Evolutionary conservation across 345 rosid genomes (phyloP).

Genomic region (rapeseed (Brassica napus)): Da-Ae NC_063447.1:444501-445000

Average conservation of each 20-base stretch:
- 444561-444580: constrained; percentile 60
- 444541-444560: background rate
- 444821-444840: constrained; percentile 65
- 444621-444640: constrained; percentile 20
- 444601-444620: constrained; percentile 14
- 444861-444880: constrained; percentile 50
- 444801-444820: constrained; percentile 76
- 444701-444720: constrained; percentile 55
- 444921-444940: constrained; percentile 55
- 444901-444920: constrained; percentile 56
- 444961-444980: too few species aligned
- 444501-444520: background rate
- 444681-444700: constrained; percentile 44
- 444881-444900: constrained; percentile 46
- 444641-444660: constrained; percentile 33
- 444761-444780: constrained; percentile 79
- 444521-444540: constrained; percentile 5
- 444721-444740: constrained; percentile 66
- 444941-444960: background rate
- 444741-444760: constrained; percentile 73
- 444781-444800: constrained; percentile 70
- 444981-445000: too few species aligned
- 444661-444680: constrained; percentile 42
- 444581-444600: constrained; percentile 39
- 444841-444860: constrained; percentile 48